These are phyloP conservation scores for Eimeria zaria DNA, from an alignment of 169 alveolate genomes.

Conservation along the genomic window DNA sequence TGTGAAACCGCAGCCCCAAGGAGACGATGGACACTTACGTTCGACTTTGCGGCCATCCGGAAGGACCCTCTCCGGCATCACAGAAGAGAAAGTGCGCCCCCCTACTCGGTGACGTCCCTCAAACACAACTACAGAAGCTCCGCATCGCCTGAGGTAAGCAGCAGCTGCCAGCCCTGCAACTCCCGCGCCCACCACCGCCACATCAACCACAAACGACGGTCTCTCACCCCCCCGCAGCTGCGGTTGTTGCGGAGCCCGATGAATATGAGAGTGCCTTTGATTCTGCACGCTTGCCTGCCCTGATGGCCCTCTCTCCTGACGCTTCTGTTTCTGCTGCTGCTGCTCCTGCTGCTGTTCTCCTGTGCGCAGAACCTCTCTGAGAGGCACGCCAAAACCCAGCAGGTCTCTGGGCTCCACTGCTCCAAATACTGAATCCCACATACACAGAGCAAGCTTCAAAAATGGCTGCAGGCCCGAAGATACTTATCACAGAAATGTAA, in stretches of 20 bases:
- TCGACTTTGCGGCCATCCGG: conserved; percentile 83
- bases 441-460: neutral
- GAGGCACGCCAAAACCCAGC: conserved; percentile 82
- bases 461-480: neutral
- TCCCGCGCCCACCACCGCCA: conserved; percentile 85
- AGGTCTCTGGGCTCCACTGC: conserved; percentile 80
- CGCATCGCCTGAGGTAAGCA: conserved; percentile 83
- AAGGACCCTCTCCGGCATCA: conserved; percentile 78
- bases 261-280: conserved; percentile 12
- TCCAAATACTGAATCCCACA: conserved; percentile 58
- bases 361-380: conserved; percentile 57
- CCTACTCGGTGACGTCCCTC: conserved; percentile 84
- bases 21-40: conserved; percentile 13
- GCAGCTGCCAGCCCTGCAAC: conserved; percentile 86
- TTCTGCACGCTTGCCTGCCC: neutral
- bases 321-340: conserved; percentile 13
- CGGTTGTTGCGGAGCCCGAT: neutral
- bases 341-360: neutral
- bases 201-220: conserved; percentile 52
- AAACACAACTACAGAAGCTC: conserved; percentile 77
- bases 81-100: conserved; percentile 84
- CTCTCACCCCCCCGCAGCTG: conserved; percentile 28
- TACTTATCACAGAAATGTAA: neutral
- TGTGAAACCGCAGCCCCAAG: neutral
- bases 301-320: neutral